Base-by-base conservation (phyloP, 805 yeast genomes). In the Pichia nakasei region DNA sequence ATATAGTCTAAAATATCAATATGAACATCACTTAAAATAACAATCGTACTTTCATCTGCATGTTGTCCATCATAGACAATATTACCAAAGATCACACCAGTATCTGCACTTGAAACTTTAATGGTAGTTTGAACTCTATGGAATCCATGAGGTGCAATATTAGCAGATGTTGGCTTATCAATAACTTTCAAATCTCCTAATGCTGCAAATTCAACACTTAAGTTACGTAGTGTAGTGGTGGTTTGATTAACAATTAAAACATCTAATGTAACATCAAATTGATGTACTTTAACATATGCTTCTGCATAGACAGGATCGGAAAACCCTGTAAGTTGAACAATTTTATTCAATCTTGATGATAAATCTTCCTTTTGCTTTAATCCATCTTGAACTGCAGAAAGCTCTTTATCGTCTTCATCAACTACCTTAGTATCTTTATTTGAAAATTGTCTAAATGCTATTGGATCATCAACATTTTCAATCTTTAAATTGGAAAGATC, bases 291-390 rank as follows among this genome's bases (percentile, higher is more conserved):
- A 52, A 93, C 86, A 58, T 84, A 86, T 0, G 97, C 98, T 67
- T 93, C 99, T 7, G 96, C 97, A 61, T 93, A 93, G 29, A 93
- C 94, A 19, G 97, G 95, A 63, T 93, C 99, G 0, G 96, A 85
- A 65, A 88, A 93, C 17, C 99, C 99, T n/a, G 98, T 91, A 53
- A 93, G 75, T 61, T 86, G 97, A 40, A 87, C 80, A 56, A 94
- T 85, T 63, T 86, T 88, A 63, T 79, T 83, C 58, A 93, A 74
- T 65, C 86, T 83, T 1, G 96, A 87, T 6, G 85, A 70, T 49
- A 80, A 67, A 39, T 78, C 76, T 55, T 75, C 84, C 49, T 69
- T 70, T 51, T 72, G 75, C 7, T 72, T 62, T 26, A 70, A 67
- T 22, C 71, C 66, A 31, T 71, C 75, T 6, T 75, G 61, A 5